Percentiles rank a stretch among this genome's conserved stretches.
Conservation (phyloP, 768 basidiomycete species). For the Lactarius akahatsu region DNA sequence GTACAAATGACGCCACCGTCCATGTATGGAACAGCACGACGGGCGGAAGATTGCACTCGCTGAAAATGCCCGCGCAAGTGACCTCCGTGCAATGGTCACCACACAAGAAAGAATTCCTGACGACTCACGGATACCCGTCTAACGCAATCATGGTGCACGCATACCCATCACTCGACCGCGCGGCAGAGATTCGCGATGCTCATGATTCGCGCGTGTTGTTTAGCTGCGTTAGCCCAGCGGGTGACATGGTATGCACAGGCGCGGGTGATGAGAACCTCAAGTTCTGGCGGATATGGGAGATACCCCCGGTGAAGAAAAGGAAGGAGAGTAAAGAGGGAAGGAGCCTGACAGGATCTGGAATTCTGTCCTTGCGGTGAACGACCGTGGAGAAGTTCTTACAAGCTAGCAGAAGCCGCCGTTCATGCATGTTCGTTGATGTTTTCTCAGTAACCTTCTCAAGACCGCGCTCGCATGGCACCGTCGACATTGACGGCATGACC, state of each 20-base stretch:
- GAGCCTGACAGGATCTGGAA: conserved; percentile 35
- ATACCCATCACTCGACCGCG: conserved; percentile 81
- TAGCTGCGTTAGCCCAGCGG: conserved; percentile 81
- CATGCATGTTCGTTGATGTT: not conserved
- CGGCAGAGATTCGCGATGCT: conserved; percentile 86
- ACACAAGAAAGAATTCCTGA: conserved; percentile 85
- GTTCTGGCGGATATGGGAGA: conserved; percentile 90
- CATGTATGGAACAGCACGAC: conserved; percentile 92
- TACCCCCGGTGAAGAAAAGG: conserved; percentile 54
- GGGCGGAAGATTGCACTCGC: conserved; percentile 84
- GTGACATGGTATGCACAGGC: conserved; percentile 88
- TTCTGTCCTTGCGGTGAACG: conserved; percentile 39
- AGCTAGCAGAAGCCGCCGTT: not conserved
- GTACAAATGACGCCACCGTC: conserved; percentile 89
- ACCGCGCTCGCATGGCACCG: not conserved
- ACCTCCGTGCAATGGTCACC: conserved; percentile 88
- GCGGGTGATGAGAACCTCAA: conserved; percentile 96
- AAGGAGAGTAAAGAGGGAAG: conserved; percentile 42
- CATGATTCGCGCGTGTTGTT: conserved; percentile 91
- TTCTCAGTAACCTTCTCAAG: not conserved
- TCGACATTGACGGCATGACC: conserved; percentile 10
- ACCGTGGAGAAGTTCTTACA: conserved; percentile 1
- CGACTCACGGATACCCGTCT: conserved; percentile 93
- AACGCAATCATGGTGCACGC: conserved; percentile 78
- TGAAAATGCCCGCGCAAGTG: conserved; percentile 87